These are phyloP conservation scores for Blastocystis sp. DNA, from an alignment of 352 stramenopile species.

Conservation along the genomic window DNA sequence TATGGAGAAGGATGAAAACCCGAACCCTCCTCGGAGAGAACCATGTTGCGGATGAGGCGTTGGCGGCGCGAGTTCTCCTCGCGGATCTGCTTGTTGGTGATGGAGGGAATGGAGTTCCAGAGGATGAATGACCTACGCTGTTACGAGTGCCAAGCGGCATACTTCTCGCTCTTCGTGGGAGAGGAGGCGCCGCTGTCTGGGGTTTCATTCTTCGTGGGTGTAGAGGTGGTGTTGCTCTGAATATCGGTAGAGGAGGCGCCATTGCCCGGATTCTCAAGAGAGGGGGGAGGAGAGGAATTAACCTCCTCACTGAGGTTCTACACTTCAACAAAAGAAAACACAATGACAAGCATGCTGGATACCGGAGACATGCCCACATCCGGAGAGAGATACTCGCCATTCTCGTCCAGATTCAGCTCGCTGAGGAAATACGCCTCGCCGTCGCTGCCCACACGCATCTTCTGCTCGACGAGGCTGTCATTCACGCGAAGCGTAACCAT, in stretches of 20 bases:
- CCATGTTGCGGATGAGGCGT: conserved; percentile 57
- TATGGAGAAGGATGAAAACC: neutral
- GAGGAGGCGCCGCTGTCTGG: neutral
- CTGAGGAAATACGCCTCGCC: conserved; percentile 60
- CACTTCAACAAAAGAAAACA: neutral
- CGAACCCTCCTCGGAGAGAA: neutral
- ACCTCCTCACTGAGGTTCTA: conserved; percentile 40
- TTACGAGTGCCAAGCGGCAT: neutral
- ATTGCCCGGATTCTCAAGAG: neutral
- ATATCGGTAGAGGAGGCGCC: too few species aligned
- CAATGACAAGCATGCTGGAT: conserved; percentile 49
- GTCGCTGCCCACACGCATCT: conserved; percentile 58
- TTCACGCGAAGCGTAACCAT: conserved; percentile 43
- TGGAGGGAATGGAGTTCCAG: conserved; percentile 53
- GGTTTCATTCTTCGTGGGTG: too few species aligned
- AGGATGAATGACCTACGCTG: neutral
- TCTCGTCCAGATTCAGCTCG: conserved; percentile 37
- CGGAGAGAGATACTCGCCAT: conserved; percentile 51
- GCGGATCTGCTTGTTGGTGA: conserved; percentile 61
- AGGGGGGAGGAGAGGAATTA: neutral
- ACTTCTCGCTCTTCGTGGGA: neutral
- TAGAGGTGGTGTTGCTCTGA: too few species aligned
- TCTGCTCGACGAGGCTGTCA: conserved; percentile 42
- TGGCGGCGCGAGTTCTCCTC: conserved; percentile 29
- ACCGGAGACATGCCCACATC: conserved; percentile 20